A percentile compares a stretch with the other conserved stretches of the same genome.
phyloP scores from a whole-genome alignment of 1,284 basidiomycete species.

The Apiotrichum domesticum region DNA sequence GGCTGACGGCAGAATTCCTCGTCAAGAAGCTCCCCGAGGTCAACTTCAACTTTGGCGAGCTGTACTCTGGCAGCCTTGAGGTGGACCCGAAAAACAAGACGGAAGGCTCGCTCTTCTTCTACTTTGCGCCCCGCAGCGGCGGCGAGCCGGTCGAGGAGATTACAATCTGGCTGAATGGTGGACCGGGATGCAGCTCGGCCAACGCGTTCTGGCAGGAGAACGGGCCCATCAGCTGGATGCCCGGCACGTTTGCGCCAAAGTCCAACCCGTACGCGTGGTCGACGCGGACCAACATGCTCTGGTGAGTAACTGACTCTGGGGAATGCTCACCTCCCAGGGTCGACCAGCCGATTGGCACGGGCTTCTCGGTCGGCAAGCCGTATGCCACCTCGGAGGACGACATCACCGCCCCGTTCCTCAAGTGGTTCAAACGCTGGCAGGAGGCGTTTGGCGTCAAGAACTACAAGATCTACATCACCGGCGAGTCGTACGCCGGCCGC shows the following conservation, averaged over 20 bases:
- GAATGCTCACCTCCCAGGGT: conserved; percentile 6
- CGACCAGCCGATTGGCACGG: conserved; percentile 74
- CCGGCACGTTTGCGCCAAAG: conserved; percentile 60
- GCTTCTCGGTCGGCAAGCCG: conserved; percentile 67
- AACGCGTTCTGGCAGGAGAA: conserved; percentile 75
- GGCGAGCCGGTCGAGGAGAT: conserved; percentile 23
- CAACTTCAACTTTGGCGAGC: conserved; percentile 20
- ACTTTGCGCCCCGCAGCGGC: conserved; percentile 18
- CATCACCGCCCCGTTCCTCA: conserved; percentile 37
- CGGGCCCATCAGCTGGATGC: conserved; percentile 66
- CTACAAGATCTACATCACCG: conserved; percentile 31
- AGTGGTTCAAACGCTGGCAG: conserved; percentile 23
- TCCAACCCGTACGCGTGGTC: conserved; percentile 72
- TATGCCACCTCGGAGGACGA: conserved; percentile 51
- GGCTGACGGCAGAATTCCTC: conserved; percentile 12
- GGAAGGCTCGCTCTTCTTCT: conserved; percentile 17
- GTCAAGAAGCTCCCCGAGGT: conserved; percentile 21
- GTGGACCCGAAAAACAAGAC: conserved; percentile 3
- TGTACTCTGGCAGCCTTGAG: conserved; percentile 23
- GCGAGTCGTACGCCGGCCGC: conserved; percentile 42
- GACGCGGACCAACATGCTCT: conserved; percentile 52
- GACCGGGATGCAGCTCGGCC: conserved; percentile 58
- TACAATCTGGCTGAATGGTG: conserved; percentile 25
- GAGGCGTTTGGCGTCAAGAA: conserved; percentile 20
- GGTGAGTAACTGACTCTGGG: conserved; percentile 6